Conservation (phyloP, 2,329 filamentous ascomycete genomes). For the Tolypocladium nubicola region DNA sequence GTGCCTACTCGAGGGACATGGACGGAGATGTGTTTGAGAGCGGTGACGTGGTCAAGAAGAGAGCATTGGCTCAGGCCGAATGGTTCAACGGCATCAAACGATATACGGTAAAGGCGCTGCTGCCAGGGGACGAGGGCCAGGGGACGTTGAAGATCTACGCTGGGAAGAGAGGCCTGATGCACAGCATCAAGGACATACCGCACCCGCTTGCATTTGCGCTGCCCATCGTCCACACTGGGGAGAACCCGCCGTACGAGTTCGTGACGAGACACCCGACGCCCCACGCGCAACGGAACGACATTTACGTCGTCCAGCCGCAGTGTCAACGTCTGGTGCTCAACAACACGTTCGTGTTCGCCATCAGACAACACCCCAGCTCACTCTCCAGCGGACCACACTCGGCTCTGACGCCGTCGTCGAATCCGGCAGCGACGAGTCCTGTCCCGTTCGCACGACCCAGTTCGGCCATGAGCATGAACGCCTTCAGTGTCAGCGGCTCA, state of each 20-base stretch:
- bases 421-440: conserved; percentile 40
- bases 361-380: conserved; percentile 79
- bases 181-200: conserved; percentile 92
- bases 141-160: conserved; percentile 86
- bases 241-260: conserved; percentile 92
- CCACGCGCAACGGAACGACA: conserved; percentile 92
- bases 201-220: conserved; percentile 82
- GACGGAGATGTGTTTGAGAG: conserved; percentile 94
- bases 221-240: conserved; percentile 82
- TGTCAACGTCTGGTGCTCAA: conserved; percentile 81
- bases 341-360: conserved; percentile 95
- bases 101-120: conserved; percentile 84
- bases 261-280: conserved; percentile 88
- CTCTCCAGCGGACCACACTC: conserved; percentile 19
- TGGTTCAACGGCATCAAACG: conserved; percentile 83
- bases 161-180: conserved; percentile 90
- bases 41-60: conserved; percentile 75
- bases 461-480: conserved; percentile 56
- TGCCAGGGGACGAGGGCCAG: conserved; percentile 85
- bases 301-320: conserved; percentile 94
- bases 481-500: conserved; percentile 45
- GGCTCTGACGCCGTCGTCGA: conserved; percentile 33
- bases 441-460: conserved; percentile 50
- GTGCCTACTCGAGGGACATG: conserved; percentile 65
- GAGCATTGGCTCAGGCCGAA: conserved; percentile 80